phyloP scores from a whole-genome alignment of 2,329 filamentous ascomycete genomes.

The Diaporthe sp. region DNA sequence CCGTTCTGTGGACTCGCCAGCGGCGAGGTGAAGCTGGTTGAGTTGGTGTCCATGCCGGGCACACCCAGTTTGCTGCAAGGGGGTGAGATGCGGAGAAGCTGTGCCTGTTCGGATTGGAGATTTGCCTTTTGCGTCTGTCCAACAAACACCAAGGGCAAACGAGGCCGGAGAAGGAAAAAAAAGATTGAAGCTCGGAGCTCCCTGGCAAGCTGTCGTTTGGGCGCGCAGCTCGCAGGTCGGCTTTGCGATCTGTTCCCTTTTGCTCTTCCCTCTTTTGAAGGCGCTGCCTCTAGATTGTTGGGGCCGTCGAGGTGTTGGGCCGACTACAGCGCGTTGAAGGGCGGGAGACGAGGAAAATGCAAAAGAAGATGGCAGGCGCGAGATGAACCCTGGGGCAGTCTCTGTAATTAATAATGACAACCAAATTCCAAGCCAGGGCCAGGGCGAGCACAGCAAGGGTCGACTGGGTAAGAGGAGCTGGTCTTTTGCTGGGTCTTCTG shows the following conservation, averaged over 20 bases:
- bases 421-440: constrained; percentile 25
- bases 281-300: constrained; percentile 20
- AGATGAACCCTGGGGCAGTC: constrained; percentile 22
- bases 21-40: constrained; percentile 76
- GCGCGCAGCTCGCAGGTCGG: not conserved
- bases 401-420: constrained; percentile 30
- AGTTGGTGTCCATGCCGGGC: constrained; percentile 69
- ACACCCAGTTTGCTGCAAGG: constrained; percentile 25
- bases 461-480: constrained; percentile 4
- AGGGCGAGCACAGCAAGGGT: constrained; percentile 1
- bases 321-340: not conserved
- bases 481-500: constrained; percentile 33
- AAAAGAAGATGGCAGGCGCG: not conserved
- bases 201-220: constrained; percentile 3
- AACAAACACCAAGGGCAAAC: not conserved
- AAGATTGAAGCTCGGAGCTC: constrained; percentile 10
- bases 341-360: constrained; percentile 14
- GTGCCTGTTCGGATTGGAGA: constrained; percentile 22
- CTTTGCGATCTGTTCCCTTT: not conserved
- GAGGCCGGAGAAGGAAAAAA: not conserved
- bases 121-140: constrained; percentile 23
- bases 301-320: constrained; percentile 1
- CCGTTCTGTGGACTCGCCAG: constrained; percentile 71
- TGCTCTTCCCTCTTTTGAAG: not conserved
- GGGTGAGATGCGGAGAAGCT: constrained; percentile 21